A percentile compares a stretch with the other conserved stretches of the same genome.
Conservation (phyloP, 1,284 basidiomycete genomes). For the Austroboletus olivaceoglutinosus region DNA sequence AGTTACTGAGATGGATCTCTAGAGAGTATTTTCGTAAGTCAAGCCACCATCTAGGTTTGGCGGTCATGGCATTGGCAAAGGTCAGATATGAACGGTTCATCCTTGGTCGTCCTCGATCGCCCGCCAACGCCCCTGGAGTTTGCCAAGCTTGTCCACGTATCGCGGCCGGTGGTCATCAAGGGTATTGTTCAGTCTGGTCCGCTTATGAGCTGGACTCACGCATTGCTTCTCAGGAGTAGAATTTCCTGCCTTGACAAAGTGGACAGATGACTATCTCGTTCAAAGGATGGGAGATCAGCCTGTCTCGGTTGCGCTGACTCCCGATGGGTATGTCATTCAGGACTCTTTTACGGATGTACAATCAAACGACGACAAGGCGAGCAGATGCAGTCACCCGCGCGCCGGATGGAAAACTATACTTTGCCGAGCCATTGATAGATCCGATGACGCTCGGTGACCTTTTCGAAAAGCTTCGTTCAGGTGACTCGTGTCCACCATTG, state of each 20-base stretch:
- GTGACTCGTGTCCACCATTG: constrained; percentile 19
- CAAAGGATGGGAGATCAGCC: constrained; percentile 49
- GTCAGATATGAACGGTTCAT: constrained; percentile 64
- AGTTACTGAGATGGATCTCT: constrained; percentile 45
- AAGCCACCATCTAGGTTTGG: neutral
- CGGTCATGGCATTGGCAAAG: neutral
- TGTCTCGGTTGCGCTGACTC: constrained; percentile 79
- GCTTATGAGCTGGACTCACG: neutral
- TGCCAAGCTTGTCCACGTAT: constrained; percentile 65
- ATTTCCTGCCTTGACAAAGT: constrained; percentile 43
- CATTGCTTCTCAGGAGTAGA: constrained; percentile 37
- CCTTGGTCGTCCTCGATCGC: constrained; percentile 50
- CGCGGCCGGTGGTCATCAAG: constrained; percentile 77
- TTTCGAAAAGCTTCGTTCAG: constrained; percentile 45
- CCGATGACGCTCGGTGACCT: constrained; percentile 64
- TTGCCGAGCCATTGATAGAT: constrained; percentile 73
- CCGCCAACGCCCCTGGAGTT: constrained; percentile 76
- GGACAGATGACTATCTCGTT: constrained; percentile 66
- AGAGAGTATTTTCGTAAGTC: constrained; percentile 53
- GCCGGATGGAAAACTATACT: constrained; percentile 62
- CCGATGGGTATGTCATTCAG: constrained; percentile 47
- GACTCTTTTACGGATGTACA: neutral
- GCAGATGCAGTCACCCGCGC: constrained; percentile 69
- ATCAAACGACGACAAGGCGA: constrained; percentile 17
- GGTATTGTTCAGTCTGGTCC: constrained; percentile 38